These are phyloP conservation scores for Talaromyces atroroseus DNA, from an alignment of 2,329 filamentous ascomycete genomes.

Conservation along the genomic window DNA sequence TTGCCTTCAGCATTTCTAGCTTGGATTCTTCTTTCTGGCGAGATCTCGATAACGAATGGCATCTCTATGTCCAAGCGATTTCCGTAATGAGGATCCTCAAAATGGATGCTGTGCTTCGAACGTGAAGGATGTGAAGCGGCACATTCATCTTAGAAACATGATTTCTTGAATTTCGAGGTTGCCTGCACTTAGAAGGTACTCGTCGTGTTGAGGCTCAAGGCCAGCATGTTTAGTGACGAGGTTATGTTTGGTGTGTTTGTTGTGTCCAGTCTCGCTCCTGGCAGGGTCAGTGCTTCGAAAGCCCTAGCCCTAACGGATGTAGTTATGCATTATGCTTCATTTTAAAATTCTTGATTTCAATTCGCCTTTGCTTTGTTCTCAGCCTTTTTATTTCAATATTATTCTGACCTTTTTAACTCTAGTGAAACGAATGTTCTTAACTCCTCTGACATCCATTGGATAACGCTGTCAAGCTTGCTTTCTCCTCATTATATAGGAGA, in stretches of 20 bases:
- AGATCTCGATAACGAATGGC: conserved; percentile 1
- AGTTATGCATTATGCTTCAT: background rate
- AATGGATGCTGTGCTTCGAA: background rate
- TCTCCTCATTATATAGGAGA: background rate
- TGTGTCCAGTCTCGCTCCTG: background rate
- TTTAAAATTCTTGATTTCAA: background rate
- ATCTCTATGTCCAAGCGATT: conserved; percentile 2
- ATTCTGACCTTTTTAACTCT: background rate
- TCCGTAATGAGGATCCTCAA: background rate
- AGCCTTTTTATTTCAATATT: too few species aligned
- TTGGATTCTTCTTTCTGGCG: background rate
- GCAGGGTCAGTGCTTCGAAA: background rate
- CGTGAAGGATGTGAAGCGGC: background rate
- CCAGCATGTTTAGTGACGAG: background rate
- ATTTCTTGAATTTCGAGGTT: background rate
- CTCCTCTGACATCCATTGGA: background rate
- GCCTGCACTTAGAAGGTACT: background rate
- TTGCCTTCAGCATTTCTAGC: background rate
- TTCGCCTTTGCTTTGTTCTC: too few species aligned
- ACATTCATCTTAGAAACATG: background rate
- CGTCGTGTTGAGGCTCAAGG: background rate
- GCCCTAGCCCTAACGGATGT: background rate
- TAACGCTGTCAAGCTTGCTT: background rate
- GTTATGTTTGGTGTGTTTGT: background rate
- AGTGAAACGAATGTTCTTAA: background rate